Base-by-base conservation (phyloP, 176 grass and related monocot genomes). In the Oryza officinalis region DNA sequence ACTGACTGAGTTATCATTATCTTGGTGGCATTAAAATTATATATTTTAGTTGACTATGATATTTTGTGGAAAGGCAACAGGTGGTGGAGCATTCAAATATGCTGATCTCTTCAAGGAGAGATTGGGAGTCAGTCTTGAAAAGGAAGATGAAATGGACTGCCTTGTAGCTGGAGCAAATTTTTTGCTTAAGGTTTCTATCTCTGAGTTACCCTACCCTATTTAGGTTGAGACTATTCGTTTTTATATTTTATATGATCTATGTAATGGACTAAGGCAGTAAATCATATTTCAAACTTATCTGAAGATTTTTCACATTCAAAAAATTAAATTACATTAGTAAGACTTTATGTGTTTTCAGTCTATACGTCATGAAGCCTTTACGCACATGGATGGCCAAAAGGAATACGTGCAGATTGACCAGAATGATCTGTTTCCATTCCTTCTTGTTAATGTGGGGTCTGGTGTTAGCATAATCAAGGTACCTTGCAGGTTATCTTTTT, bases 381-480 rank as follows among this genome's bases (percentile, higher is more conserved):
- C 96, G n/a, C 96, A 98, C 83, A 98, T 93, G 96, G 96, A 98
- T 80, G 96, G 96, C 31, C 91, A 87, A 44, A 98, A 98, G 86
- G 89, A 95, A 59, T 98, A 95, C 23, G 91, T 93, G 84, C 96
- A 98, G 78, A 98, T 93, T 80, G 91, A 98, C 75, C 96, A 90
- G 72, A 98, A 98, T 76, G 96, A 98, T 71, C 59, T 98, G 66
- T 98, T 98, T 83, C 96, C 96, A 17, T 98, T 88, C 77, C 96
- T 98, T 92, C 96, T 98, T 90, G 96, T 98, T 83, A 98, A 98
- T 87, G 65, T 98, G 78, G 96, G 96, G 71, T 98, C 96, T 88
- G 96, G 96, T 88, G 96, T 98, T 74, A 98, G 96, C 81, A 95
- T 98, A 77, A 98, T 98, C 86, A 98, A 98, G 96, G 96, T 98